Evolutionary conservation across 345 rosid genomes (phyloP).

Genomic region (Bruguiera gymnorhiza): DNA sequence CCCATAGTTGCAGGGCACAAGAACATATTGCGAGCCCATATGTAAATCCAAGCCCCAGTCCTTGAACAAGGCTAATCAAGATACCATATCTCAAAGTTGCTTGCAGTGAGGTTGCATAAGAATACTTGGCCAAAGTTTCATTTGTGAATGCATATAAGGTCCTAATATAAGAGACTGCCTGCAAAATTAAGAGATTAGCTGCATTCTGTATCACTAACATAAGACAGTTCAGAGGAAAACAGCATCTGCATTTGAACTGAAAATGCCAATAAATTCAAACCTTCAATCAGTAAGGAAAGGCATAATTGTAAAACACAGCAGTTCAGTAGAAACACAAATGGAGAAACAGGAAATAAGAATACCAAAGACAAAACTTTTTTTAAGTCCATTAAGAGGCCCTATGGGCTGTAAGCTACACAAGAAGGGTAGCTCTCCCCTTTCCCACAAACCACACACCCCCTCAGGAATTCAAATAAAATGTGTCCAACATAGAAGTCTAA

Average conservation of each 20-base stretch:
- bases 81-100: constrained; percentile 95
- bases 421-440: no score
- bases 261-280: neutral
- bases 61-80: constrained; percentile 94
- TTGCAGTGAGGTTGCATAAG: constrained; percentile 93
- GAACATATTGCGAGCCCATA: constrained; percentile 99
- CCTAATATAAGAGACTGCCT: constrained; percentile 87
- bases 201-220: constrained; percentile 12
- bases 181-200: constrained; percentile 35
- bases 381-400: no score
- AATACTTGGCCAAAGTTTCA: constrained; percentile 95
- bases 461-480: no score
- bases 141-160: constrained; percentile 96
- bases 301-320: neutral
- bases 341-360: constrained; percentile 5
- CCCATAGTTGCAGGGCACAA: constrained; percentile 94
- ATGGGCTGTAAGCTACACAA: no score
- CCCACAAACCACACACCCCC: no score
- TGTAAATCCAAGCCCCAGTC: constrained; percentile 97
- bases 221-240: neutral
- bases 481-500: no score
- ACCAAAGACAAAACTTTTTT: neutral
- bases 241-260: neutral
- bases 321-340: neutral
- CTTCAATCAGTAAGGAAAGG: neutral